These are phyloP conservation scores for barley (Hordeum vulgare) DNA, from an alignment of 176 grass and related monocot genomes.

Conservation along the genomic window MorexV3_pseudomolecules_assembly NC_058519.1:361518917-361519416, in stretches of 20 bases:
- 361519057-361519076: constrained; percentile 21
- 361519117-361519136: neutral
- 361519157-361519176: neutral
- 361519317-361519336: constrained; percentile 28
- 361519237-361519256: constrained; percentile 40
- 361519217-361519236: constrained; percentile 41
- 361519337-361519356: constrained; percentile 66
- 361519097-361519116: neutral
- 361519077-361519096: neutral
- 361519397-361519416: constrained; percentile 97
- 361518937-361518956: constrained; percentile 24
- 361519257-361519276: constrained; percentile 40
- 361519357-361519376: constrained; percentile 81
- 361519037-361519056: neutral
- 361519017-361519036: too few species aligned
- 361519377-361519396: constrained; percentile 91
- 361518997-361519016: neutral
- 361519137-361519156: neutral
- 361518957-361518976: neutral
- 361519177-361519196: constrained; percentile 22
- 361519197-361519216: constrained; percentile 6
- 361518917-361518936: constrained; percentile 40
- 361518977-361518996: neutral
- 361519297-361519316: constrained; percentile 64
- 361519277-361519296: constrained; percentile 45